These are phyloP conservation scores for Nymphaea colorata DNA, from an alignment of 164 flowering plant genomes.

Conservation along the genomic window DNA sequence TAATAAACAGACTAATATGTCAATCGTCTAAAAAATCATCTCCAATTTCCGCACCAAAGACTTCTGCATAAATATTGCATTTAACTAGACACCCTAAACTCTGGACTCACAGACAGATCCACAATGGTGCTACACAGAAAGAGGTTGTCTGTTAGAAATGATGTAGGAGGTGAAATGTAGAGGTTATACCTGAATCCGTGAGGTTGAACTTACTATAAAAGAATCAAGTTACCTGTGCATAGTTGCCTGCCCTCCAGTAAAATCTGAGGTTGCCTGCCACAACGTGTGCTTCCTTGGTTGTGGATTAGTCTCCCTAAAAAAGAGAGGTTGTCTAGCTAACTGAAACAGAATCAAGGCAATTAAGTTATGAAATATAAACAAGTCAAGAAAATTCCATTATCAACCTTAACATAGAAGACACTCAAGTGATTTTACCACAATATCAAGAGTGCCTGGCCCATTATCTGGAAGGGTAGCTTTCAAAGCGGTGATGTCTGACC, in stretches of 20 bases:
- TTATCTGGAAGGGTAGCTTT: slow-evolving; percentile 60
- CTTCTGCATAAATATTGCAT: too few species aligned
- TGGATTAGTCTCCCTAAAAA: slow-evolving; percentile 83
- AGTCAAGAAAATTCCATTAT: not conserved
- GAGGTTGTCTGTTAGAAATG: too few species aligned
- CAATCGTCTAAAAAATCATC: too few species aligned
- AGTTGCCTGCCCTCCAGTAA: slow-evolving; percentile 76
- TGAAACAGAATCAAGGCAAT: slow-evolving; percentile 12
- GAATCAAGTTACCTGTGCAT: slow-evolving; percentile 33
- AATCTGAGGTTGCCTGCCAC: slow-evolving; percentile 85
- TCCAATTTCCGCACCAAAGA: too few species aligned
- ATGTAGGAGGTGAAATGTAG: too few species aligned
- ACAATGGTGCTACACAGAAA: too few species aligned
- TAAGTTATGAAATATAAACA: not conserved
- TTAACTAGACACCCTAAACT: too few species aligned
- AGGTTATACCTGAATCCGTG: too few species aligned
- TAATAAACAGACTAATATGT: too few species aligned
- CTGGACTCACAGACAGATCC: too few species aligned
- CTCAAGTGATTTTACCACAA: slow-evolving; percentile 39
- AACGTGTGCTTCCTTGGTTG: slow-evolving; percentile 87
- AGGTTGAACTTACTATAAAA: too few species aligned
- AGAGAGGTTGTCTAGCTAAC: slow-evolving; percentile 75
- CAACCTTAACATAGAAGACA: not conserved
- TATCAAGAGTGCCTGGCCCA: slow-evolving; percentile 54
- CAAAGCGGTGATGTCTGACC: slow-evolving; percentile 77